phyloP scores from a whole-genome alignment of 495 filamentous ascomycete genomes.

The Oidiodendron maius region DNA sequence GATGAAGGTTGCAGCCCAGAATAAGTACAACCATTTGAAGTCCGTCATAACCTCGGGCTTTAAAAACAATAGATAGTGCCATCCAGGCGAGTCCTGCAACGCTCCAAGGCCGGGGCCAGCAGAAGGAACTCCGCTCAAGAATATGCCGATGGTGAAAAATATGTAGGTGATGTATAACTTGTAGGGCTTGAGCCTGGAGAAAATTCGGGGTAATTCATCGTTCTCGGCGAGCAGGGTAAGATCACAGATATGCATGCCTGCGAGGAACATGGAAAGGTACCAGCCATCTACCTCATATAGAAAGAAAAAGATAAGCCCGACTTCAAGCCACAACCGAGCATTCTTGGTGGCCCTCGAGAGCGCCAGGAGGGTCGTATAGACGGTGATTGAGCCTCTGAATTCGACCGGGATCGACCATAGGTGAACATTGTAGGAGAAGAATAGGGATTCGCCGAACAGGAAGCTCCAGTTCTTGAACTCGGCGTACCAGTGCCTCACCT shows the following conservation, averaged over 20 bases:
- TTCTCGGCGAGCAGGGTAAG: neutral
- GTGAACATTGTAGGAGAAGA: conserved; percentile 54
- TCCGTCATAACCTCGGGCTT: conserved; percentile 20
- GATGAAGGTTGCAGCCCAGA: conserved; percentile 47
- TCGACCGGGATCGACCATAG: conserved; percentile 68
- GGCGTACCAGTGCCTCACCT: conserved; percentile 47
- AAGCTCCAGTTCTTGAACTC: conserved; percentile 58
- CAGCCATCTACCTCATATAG: neutral
- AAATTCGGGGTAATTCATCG: too few species aligned
- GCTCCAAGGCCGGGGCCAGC: conserved; percentile 21
- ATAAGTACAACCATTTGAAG: conserved; percentile 48
- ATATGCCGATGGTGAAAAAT: neutral
- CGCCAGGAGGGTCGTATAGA: conserved; percentile 53
- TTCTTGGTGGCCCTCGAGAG: conserved; percentile 24
- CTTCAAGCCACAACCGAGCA: neutral
- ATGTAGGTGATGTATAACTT: neutral
- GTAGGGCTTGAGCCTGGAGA: neutral
- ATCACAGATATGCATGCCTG: too few species aligned
- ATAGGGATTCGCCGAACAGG: conserved; percentile 40
- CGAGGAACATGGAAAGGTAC: neutral
- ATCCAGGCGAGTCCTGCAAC: conserved; percentile 34
- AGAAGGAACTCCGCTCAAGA: neutral
- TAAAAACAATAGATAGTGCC: conserved; percentile 38
- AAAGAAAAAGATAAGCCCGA: neutral
- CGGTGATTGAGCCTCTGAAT: conserved; percentile 54